phyloP scores from a whole-genome alignment of 176 grass and related monocot genomes.

The Carex cristatella region DNA sequence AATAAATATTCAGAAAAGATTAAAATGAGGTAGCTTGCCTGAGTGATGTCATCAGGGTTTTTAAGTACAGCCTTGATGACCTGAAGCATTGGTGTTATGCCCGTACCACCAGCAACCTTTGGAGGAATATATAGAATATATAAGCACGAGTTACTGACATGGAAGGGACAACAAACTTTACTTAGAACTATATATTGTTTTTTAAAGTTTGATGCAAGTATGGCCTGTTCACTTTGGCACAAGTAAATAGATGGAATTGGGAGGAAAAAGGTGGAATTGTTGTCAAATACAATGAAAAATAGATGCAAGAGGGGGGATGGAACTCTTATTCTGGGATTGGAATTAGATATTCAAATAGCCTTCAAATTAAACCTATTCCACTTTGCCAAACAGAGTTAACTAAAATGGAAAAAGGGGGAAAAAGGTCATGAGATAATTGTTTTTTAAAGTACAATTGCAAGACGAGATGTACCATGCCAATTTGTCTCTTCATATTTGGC shows the following conservation, averaged over 20 bases:
- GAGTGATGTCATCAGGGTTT: conserved; percentile 90
- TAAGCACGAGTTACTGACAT: background rate
- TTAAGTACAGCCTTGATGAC: conserved; percentile 93
- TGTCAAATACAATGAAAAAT: background rate
- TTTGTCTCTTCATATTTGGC: conserved; percentile 96
- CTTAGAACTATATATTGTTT: background rate
- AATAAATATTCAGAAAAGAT: background rate
- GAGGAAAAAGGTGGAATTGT: background rate
- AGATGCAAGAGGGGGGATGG: background rate
- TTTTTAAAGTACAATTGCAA: background rate
- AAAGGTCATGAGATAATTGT: background rate
- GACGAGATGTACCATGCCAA: conserved; percentile 76
- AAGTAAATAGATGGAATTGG: background rate
- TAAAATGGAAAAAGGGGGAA: background rate
- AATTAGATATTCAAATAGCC: background rate
- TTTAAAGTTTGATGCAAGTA: background rate
- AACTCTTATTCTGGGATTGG: background rate
- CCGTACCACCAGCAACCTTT: conserved; percentile 84
- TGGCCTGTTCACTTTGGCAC: background rate
- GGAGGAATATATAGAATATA: conserved; percentile 4
- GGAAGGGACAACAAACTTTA: background rate
- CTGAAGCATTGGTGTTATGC: conserved; percentile 97
- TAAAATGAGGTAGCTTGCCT: conserved; percentile 38
- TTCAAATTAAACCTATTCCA: background rate
- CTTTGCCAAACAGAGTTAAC: background rate